phyloP scores from a whole-genome alignment of 257 asterid genomes.

The Solanum bulbocastanum region DNA sequence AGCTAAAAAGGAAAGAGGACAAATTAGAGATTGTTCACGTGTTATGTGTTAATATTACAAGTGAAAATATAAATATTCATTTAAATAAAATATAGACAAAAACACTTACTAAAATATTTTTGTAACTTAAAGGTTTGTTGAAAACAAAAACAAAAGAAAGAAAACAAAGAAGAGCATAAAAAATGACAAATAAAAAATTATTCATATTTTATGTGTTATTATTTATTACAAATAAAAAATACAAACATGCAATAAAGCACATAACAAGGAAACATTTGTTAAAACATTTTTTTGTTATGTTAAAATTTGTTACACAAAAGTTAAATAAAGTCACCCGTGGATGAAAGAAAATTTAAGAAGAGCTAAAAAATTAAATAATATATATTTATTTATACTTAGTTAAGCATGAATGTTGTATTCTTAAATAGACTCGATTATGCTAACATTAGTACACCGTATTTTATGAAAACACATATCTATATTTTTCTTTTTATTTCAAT shows the following conservation, averaged over 20 bases:
- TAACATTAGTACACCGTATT: neutral
- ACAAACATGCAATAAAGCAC: neutral
- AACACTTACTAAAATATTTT: neutral
- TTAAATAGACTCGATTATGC: neutral
- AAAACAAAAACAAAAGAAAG: neutral
- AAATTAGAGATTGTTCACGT: neutral
- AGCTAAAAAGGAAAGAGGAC: neutral
- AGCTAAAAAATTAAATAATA: neutral
- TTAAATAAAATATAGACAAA: too few species aligned
- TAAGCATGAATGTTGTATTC: neutral
- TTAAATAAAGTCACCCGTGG: neutral
- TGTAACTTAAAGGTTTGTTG: neutral
- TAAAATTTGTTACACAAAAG: neutral
- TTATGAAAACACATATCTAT: neutral
- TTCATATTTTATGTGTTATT: neutral
- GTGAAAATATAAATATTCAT: neutral
- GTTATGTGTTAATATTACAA: neutral
- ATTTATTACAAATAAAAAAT: neutral
- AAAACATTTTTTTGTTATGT: neutral
- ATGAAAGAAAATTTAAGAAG: neutral
- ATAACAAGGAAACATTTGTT: neutral
- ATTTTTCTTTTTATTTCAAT: neutral
- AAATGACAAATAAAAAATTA: neutral
- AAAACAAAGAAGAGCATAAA: neutral
- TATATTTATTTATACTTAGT: too few species aligned